Conservation (phyloP, 371 early-diverging fungal genomes). For the Rhizopus delemar region DNA sequence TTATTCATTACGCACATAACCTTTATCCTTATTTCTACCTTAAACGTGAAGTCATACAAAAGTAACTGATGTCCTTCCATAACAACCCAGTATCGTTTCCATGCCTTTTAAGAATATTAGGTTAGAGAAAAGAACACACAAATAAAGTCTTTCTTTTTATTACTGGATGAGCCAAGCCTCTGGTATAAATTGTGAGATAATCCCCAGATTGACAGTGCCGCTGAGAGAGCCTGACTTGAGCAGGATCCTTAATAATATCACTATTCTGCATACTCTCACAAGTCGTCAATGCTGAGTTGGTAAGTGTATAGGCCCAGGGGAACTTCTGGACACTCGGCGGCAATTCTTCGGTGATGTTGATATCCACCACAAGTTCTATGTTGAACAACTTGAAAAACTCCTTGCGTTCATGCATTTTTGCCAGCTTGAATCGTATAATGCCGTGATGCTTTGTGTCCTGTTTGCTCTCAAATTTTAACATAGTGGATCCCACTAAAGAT, state of each 20-base stretch:
- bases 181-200: constrained; percentile 28
- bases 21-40: constrained; percentile 7
- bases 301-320: constrained; percentile 21
- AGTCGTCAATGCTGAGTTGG: neutral
- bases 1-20: too few relatives aligned
- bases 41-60: constrained; percentile 26
- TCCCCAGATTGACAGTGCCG: constrained; percentile 21
- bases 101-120: constrained; percentile 12
- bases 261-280: neutral
- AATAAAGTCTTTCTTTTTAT: neutral
- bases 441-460: constrained; percentile 23
- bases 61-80: constrained; percentile 14
- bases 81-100: constrained; percentile 29
- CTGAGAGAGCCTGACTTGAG: constrained; percentile 9
- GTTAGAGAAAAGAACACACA: too few relatives aligned
- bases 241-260: constrained; percentile 2
- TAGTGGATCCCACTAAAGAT: constrained; percentile 15
- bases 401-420: constrained; percentile 12
- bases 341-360: constrained; percentile 19
- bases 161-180: constrained; percentile 28
- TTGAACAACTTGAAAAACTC: constrained; percentile 4
- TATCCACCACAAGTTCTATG: constrained; percentile 23
- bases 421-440: constrained; percentile 17
- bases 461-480: constrained; percentile 21
- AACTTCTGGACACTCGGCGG: constrained; percentile 20